Evolutionary conservation across 2,329 filamentous ascomycete species (phyloP), one percentile per base, ranked within the genome.

Genomic region (Sclerotinia borealis): DNA sequence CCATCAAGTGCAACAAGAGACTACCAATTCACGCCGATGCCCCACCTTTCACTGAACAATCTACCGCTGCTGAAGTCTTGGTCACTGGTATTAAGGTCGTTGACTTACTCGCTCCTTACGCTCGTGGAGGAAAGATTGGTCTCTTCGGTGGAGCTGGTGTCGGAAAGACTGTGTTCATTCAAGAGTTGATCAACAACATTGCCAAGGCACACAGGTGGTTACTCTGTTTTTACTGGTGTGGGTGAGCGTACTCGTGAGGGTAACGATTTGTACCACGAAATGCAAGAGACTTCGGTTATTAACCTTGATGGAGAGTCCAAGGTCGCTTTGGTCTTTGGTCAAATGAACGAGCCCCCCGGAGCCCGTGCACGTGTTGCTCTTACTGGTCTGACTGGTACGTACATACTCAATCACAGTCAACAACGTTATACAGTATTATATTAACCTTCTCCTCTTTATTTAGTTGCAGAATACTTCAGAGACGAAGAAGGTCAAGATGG

Each of bases 121-220:
- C 95, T 79, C 95, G 95, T 96, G 95, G 95, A 92, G 95, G 95
- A 88, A 99, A 99, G 90, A 99, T 99, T 87, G 95, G 95, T 91
- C 92, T 99, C 74, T 99, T 99, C 84, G 95, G 95, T 83, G 95
- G 95, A 93, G 95, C 95, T 76, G 95, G 95, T 96, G 95, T 99
- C 86, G 95, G 95, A 82, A 99, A 99, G 90, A 99, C 95, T 79
- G 95, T 99, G 79, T 99, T 98, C 86, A 99, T 99, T 81, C 95
- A 99, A 87, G 95, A 99, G 85, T 84, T 99, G 79, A 99, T 99
- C 85, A 99, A 99, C 92, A 99, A 99, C 90, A 98, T 99, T 78
- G 95, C 95, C 83, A 98, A 98, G 88, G 95, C 95, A 75, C 95
- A 99, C 85, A n/a, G 95, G 95, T 96, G 95, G 95, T 96, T 99